Base-by-base conservation (phyloP, 805 yeast genomes). In the Candida qinlingensis region DNA sequence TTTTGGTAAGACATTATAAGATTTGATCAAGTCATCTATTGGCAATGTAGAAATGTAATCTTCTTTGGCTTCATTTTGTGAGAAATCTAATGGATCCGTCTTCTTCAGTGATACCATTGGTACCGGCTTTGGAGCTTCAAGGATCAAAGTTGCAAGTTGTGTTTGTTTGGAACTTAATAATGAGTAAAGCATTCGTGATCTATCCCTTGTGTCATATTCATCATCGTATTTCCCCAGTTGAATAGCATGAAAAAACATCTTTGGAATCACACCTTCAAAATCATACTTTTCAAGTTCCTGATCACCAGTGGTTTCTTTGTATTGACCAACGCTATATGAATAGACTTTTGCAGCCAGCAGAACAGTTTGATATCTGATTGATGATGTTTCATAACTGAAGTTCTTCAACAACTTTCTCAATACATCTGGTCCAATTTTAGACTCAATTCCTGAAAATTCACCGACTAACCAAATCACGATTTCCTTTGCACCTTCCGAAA, bases 391-490 rank as follows among this genome's bases (percentile, higher is more conserved):
- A 9, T 65, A 56, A 0, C 80, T 68, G 60, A 85, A 87, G 5
- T 61, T 66, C 31, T 73, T 73, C 7, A 83, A 64, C 37, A 86
- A 65, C 11, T 69, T 67, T 46, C 97, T 73, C 47, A 89, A 68
- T 3, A 88, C 76, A 61, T 92, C 97, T 0, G 95, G 91, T 4
- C 91, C 83, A 44, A 87, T 66, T 29, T 66, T 64, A 12, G 74
- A 69, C 36, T 71, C 72, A 30, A 67, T 58, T 12, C 62, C 64
- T 0, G 83, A 73, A 61, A 83, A 84, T 60, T 94, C 97, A 5
- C 98, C 97, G 45, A 92, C 76, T 8, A 92, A 73, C 98, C 98
- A 94, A 6, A 92, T 74, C 9, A 91, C 82, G 42, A 92, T 85
- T 1, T 96, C 89, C 54, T 82, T 79, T 0, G 98, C 95, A 13